These are phyloP conservation scores for Dothistroma pini DNA, from an alignment of 2,329 filamentous ascomycete genomes.

Conservation along the genomic window DNA sequence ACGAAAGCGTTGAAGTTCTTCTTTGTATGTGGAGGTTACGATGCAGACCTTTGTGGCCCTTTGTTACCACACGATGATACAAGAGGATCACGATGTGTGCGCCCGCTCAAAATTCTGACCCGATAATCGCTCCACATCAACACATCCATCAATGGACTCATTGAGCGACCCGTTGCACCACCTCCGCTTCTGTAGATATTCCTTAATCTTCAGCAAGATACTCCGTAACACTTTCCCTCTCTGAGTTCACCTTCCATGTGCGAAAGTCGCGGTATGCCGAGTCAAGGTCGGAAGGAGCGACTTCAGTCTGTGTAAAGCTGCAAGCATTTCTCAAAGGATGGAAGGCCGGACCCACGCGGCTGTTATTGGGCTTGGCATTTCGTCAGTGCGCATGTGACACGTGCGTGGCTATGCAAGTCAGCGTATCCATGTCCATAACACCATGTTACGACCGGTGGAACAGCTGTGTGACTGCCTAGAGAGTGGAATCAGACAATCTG, in stretches of 20 bases:
- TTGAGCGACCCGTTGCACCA: neutral
- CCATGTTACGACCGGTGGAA: neutral
- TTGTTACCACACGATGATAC: too few relatives aligned
- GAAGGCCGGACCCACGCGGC: neutral
- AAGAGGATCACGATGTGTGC: too few relatives aligned
- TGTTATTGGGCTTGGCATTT: neutral
- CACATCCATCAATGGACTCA: neutral
- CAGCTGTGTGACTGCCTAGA: neutral
- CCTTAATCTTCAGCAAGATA: too few relatives aligned
- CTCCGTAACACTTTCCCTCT: neutral
- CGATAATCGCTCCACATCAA: neutral
- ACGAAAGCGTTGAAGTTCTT: too few relatives aligned
- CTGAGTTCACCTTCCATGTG: neutral
- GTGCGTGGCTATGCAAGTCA: neutral
- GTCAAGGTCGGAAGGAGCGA: neutral
- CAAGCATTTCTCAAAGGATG: neutral
- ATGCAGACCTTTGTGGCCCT: too few relatives aligned
- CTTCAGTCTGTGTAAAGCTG: neutral
- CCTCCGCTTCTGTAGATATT: neutral
- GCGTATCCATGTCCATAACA: neutral
- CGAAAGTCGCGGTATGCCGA: neutral
- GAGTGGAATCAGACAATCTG: neutral
- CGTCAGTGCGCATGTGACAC: neutral
- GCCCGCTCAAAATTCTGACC: too few relatives aligned
- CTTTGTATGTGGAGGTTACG: too few relatives aligned